A percentile compares a stretch with the other conserved stretches of the same genome.
Conservation (phyloP, 2,329 filamentous ascomycete genomes). For the Spiromastix sp. region DNA sequence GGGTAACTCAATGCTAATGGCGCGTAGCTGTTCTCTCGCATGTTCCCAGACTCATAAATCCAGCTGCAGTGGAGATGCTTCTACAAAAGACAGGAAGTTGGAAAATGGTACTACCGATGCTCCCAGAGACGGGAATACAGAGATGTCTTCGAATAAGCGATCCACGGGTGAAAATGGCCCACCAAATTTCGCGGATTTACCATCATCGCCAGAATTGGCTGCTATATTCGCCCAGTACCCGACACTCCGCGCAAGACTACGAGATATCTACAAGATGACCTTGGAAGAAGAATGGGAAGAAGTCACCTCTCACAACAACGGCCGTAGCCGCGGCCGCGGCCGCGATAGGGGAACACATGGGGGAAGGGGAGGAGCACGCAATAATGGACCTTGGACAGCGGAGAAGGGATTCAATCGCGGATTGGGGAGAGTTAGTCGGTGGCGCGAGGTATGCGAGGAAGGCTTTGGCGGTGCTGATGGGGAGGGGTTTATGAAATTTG, state of each 20-base stretch:
- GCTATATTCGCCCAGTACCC: conserved; percentile 29
- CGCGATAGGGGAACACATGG: conserved; percentile 15
- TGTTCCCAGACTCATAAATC: conserved; percentile 37
- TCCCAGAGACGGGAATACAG: too few species aligned
- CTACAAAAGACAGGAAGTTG: conserved; percentile 8
- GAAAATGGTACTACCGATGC: too few species aligned
- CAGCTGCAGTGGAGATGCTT: conserved; percentile 24
- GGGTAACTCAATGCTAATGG: conserved; percentile 1
- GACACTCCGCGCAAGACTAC: conserved; percentile 28
- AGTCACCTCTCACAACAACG: conserved; percentile 13
- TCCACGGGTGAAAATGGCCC: too few species aligned
- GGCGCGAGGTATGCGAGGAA: conserved; percentile 27
- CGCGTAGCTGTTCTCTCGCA: conserved; percentile 33
- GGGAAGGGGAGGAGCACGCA: conserved; percentile 14
- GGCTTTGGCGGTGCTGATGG: conserved; percentile 21
- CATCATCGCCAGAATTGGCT: conserved; percentile 24
- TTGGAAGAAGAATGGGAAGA: conserved; percentile 32
- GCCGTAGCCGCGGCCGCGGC: conserved; percentile 17
- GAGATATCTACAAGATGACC: conserved; percentile 32
- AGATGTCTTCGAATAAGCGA: too few species aligned
- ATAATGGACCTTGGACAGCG: conserved; percentile 28
- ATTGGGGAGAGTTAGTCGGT: conserved; percentile 27
- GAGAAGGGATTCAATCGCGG: conserved; percentile 35
- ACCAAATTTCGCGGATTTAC: conserved; percentile 12
- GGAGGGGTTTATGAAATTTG: conserved; percentile 29